A percentile compares a stretch with the other conserved stretches of the same genome.
These are phyloP conservation scores for Phytopythium cucurbitacearum DNA, from an alignment of 352 stramenopile species.

Conservation along the genomic window DNA sequence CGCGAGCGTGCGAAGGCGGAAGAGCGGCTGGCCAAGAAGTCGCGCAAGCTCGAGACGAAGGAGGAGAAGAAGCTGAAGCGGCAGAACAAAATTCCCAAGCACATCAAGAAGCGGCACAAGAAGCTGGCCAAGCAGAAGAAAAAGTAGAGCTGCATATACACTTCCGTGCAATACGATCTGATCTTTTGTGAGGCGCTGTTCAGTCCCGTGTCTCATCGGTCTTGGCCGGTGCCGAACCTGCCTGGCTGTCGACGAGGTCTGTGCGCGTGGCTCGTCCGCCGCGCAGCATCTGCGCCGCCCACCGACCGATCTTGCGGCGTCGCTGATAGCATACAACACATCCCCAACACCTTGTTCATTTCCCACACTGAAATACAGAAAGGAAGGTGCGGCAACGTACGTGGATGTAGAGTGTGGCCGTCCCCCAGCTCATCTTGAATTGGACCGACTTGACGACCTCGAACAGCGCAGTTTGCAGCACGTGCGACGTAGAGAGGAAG, in stretches of 20 bases:
- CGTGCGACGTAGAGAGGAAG: conserved; percentile 80
- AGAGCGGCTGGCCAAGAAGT: conserved; percentile 82
- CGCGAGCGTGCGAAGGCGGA: conserved; percentile 47
- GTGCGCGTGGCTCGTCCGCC: conserved; percentile 67
- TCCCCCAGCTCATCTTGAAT: conserved; percentile 84
- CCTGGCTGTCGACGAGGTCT: conserved; percentile 40
- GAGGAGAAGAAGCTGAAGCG: conserved; percentile 92
- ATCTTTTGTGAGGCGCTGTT: neutral
- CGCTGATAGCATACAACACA: conserved; percentile 29
- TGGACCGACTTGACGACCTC: conserved; percentile 74
- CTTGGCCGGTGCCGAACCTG: conserved; percentile 4
- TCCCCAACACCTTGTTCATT: neutral
- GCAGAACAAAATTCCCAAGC: conserved; percentile 98
- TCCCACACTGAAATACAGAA: neutral
- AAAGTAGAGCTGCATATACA: conserved; percentile 1
- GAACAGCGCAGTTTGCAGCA: conserved; percentile 74
- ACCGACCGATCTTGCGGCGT: conserved; percentile 77
- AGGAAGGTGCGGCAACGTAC: conserved; percentile 28
- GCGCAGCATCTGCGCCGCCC: conserved; percentile 82
- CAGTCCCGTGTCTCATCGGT: conserved; percentile 2
- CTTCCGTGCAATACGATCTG: neutral
- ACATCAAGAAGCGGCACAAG: conserved; percentile 98
- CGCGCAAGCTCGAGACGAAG: conserved; percentile 96
- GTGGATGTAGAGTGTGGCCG: conserved; percentile 79
- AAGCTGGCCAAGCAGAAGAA: conserved; percentile 93